These are phyloP conservation scores for Coprinopsis strossmayeri DNA, from an alignment of 768 basidiomycete genomes.

Conservation along the genomic window DNA sequence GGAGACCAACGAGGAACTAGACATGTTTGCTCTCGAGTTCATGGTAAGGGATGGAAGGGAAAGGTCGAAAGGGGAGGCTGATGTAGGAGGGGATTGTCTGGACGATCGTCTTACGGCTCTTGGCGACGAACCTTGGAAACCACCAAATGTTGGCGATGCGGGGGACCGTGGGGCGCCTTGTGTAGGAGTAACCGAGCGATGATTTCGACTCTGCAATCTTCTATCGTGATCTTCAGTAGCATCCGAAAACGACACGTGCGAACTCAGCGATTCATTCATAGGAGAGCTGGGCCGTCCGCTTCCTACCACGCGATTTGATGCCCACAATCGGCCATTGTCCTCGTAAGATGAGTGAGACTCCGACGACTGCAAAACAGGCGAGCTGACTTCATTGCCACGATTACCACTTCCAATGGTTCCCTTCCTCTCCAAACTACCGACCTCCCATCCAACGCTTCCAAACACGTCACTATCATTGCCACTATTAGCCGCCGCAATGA, in stretches of 20 bases:
- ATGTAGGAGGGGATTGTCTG: slow-evolving; percentile 36
- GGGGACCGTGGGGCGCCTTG: slow-evolving; percentile 49
- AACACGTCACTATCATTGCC: slow-evolving; percentile 8
- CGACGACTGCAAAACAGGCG: not conserved
- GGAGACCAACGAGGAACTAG: slow-evolving; percentile 74
- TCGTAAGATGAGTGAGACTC: slow-evolving; percentile 4
- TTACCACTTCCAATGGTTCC: not conserved
- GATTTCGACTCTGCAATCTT: slow-evolving; percentile 15
- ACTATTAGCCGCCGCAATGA: slow-evolving; percentile 19
- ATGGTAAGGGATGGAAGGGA: slow-evolving; percentile 57
- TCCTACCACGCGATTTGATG: not conserved
- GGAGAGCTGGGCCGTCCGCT: not conserved
- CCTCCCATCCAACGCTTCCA: not conserved
- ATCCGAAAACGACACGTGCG: not conserved
- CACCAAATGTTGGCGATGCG: slow-evolving; percentile 43
- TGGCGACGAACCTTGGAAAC: slow-evolving; percentile 22
- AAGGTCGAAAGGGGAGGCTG: slow-evolving; percentile 46
- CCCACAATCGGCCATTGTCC: not conserved
- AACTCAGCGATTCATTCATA: not conserved
- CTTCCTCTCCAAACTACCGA: not conserved
- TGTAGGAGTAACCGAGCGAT: slow-evolving; percentile 66
- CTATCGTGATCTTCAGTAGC: not conserved
- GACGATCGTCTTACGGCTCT: slow-evolving; percentile 34
- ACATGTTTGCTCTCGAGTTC: slow-evolving; percentile 66
- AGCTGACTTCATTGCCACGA: not conserved